phyloP scores from a whole-genome alignment of 306 rosid species.

The Sindora glabra region DNA sequence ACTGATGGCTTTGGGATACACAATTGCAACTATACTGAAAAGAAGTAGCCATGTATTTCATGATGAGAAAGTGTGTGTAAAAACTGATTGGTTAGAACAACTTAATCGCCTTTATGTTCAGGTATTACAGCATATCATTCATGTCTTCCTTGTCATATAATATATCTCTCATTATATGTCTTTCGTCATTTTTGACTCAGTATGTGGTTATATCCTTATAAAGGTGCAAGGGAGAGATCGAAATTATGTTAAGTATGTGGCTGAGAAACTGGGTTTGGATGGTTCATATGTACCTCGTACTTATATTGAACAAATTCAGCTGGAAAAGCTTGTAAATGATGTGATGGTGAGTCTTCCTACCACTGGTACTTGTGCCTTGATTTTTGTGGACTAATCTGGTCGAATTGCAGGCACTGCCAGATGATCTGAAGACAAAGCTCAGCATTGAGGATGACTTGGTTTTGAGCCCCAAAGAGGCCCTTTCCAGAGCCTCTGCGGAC shows the following conservation, averaged over 20 bases:
- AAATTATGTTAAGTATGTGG: constrained; percentile 50
- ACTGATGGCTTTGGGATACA: constrained; percentile 96
- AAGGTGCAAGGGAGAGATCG: constrained; percentile 99
- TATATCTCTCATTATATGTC: background rate
- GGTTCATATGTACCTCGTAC: constrained; percentile 93
- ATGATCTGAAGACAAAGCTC: constrained; percentile 80
- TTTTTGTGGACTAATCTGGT: constrained; percentile 24
- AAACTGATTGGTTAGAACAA: constrained; percentile 96
- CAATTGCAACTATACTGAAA: constrained; percentile 93
- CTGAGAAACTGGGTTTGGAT: constrained; percentile 73
- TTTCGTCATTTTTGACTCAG: constrained; percentile 1
- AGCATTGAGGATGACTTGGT: constrained; percentile 74
- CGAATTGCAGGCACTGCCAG: constrained; percentile 83
- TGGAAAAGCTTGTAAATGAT: constrained; percentile 94
- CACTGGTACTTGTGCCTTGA: constrained; percentile 10
- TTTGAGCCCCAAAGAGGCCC: constrained; percentile 98
- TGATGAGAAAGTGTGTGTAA: constrained; percentile 70
- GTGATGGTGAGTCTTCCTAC: constrained; percentile 61
- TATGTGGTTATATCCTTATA: constrained; percentile 21
- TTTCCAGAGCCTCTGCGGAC: constrained; percentile 92
- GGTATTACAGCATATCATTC: constrained; percentile 36
- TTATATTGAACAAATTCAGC: constrained; percentile 96
- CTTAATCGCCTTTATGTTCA: constrained; percentile 86
- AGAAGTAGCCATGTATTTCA: constrained; percentile 79
- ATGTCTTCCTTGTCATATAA: background rate